A percentile compares a stretch with the other conserved stretches of the same genome.
Conservation (phyloP, 441 rosid genomes). For the Mallotus repandus region DNA sequence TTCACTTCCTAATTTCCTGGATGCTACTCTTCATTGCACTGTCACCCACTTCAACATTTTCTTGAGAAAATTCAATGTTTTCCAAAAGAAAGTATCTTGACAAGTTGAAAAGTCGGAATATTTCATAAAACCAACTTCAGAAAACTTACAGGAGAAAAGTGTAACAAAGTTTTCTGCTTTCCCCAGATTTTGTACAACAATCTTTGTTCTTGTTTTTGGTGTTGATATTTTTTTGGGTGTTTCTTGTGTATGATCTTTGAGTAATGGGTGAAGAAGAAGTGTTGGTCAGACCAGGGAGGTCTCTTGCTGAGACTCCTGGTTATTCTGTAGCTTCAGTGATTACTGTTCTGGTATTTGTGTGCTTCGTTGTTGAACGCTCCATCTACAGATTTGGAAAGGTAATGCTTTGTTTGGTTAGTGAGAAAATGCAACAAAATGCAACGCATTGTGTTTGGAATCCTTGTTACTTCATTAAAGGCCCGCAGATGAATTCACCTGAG, state of each 20-base stretch:
- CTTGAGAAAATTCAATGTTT: slow-evolving; percentile 6
- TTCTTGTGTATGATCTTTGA: slow-evolving; percentile 3
- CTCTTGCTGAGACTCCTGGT: slow-evolving; percentile 94
- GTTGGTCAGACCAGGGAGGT: slow-evolving; percentile 60
- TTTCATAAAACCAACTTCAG: slow-evolving; percentile 12
- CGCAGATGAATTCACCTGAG: background rate
- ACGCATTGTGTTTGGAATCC: background rate
- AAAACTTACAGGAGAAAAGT: slow-evolving; percentile 7
- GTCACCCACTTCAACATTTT: slow-evolving; percentile 12
- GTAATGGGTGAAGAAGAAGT: slow-evolving; percentile 36
- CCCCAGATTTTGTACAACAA: background rate
- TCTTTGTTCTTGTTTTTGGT: background rate
- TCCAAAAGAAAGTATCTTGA: background rate
- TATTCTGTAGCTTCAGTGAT: slow-evolving; percentile 85
- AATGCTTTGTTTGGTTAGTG: slow-evolving; percentile 1
- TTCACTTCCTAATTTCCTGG: slow-evolving; percentile 40
- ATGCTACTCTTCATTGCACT: slow-evolving; percentile 26
- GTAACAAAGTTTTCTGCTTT: slow-evolving; percentile 16
- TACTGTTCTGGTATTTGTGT: slow-evolving; percentile 78
- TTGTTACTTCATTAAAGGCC: background rate
- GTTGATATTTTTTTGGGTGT: background rate
- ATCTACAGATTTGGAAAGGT: slow-evolving; percentile 93
- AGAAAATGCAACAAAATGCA: background rate
- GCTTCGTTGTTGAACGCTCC: slow-evolving; percentile 72
- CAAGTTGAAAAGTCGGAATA: background rate